Conservation (phyloP, 2,329 filamentous ascomycete genomes). For the Trichoderma koningii region DNA sequence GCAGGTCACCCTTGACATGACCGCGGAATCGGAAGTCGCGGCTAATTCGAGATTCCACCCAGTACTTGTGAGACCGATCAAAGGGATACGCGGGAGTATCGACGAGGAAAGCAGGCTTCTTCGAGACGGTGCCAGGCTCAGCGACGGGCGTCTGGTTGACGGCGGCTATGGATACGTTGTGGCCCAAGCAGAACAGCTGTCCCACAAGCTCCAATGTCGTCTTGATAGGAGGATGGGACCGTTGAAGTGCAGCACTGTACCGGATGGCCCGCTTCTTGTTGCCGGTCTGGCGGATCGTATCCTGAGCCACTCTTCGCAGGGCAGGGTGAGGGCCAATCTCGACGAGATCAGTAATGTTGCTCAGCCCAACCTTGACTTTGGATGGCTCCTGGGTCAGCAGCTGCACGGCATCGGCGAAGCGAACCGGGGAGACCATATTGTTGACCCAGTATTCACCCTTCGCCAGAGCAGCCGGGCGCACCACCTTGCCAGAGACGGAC, state of each 20-base stretch:
- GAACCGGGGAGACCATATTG: slow-evolving; percentile 25
- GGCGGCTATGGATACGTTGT: background rate
- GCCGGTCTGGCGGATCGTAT: slow-evolving; percentile 6
- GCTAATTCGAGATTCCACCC: slow-evolving; percentile 27
- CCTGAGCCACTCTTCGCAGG: background rate
- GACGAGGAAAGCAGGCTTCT: background rate
- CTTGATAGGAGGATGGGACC: background rate
- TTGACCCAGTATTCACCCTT: slow-evolving; percentile 24
- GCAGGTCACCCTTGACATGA: slow-evolving; percentile 34
- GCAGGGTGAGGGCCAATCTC: slow-evolving; percentile 24
- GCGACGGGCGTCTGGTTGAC: slow-evolving; percentile 4
- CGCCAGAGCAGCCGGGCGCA: background rate
- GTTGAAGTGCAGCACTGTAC: background rate
- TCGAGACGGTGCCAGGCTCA: background rate
- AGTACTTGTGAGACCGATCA: slow-evolving; percentile 25
- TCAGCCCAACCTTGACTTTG: background rate
- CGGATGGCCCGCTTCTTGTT: slow-evolving; percentile 12
- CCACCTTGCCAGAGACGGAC: slow-evolving; percentile 14
- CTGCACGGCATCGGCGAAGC: slow-evolving; percentile 15
- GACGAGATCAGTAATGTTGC: slow-evolving; percentile 3
- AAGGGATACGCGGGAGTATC: slow-evolving; percentile 31
- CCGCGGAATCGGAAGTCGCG: slow-evolving; percentile 33
- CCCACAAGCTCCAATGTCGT: slow-evolving; percentile 13
- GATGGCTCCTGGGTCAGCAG: slow-evolving; percentile 3
- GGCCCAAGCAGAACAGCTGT: slow-evolving; percentile 9